These are phyloP conservation scores for Calonectria multiphialidica DNA, from an alignment of 2,329 filamentous ascomycete genomes.

Conservation along the genomic window DNA sequence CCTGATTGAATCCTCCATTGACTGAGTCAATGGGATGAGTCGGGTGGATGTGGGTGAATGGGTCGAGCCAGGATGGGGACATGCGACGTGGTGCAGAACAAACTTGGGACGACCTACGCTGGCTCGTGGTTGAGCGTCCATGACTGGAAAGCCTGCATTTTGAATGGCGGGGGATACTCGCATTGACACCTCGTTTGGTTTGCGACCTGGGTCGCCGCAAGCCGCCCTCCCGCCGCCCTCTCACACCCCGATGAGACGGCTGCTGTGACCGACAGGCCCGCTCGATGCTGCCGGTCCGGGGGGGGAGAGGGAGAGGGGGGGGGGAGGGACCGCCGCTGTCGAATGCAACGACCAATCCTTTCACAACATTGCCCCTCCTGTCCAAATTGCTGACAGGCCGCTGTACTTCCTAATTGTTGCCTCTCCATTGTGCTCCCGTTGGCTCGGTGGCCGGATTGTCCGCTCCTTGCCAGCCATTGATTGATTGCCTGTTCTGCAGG, in stretches of 20 bases:
- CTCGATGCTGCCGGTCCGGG: conserved; percentile 10
- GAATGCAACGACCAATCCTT: conserved; percentile 28
- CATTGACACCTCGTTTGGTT: conserved; percentile 22
- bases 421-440: conserved; percentile 27
- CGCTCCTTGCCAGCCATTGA: conserved; percentile 10
- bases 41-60: conserved; percentile 8
- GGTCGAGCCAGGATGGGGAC: conserved; percentile 6
- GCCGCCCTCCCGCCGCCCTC: not conserved
- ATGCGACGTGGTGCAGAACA: not conserved
- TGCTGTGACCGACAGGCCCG: conserved; percentile 9
- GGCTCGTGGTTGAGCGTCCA: not conserved
- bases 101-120: not conserved
- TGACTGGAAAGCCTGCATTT: conserved; percentile 11
- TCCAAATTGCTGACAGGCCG: conserved; percentile 34
- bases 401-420: conserved; percentile 28
- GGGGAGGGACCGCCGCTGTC: conserved; percentile 28
- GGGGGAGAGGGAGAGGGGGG: conserved; percentile 17
- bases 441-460: conserved; percentile 29
- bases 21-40: not conserved
- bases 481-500: conserved; percentile 1
- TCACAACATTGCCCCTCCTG: conserved; percentile 27
- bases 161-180: conserved; percentile 22
- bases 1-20: not conserved
- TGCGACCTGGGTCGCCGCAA: conserved; percentile 18
- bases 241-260: conserved; percentile 18